These are phyloP conservation scores for Zygosaccharomyces gambellarensis DNA, from an alignment of 805 yeast genomes.

Conservation along the genomic window DNA sequence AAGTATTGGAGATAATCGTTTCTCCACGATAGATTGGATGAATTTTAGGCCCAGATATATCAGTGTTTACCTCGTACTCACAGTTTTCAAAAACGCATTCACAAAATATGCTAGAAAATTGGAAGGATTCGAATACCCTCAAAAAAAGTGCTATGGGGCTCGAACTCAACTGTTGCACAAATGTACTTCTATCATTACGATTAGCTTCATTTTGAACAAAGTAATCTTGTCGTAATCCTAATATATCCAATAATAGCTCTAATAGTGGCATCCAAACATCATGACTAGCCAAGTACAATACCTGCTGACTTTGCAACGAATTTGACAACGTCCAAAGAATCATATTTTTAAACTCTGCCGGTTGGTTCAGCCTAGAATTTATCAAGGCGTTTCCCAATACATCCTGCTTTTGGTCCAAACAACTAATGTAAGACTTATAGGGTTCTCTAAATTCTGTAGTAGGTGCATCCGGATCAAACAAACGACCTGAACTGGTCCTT, in stretches of 20 bases:
- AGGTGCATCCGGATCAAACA: background rate
- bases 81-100: conserved; percentile 22
- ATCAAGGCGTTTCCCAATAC: conserved; percentile 22
- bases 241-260: conserved; percentile 19
- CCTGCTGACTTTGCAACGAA: conserved; percentile 16
- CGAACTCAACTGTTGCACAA: conserved; percentile 15
- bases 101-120: conserved; percentile 16
- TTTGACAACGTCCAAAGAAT: conserved; percentile 26
- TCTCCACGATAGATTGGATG: conserved; percentile 24
- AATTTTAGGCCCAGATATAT: conserved; percentile 6
- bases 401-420: conserved; percentile 16
- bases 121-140: conserved; percentile 14
- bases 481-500: conserved; percentile 12
- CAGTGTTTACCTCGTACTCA: conserved; percentile 4
- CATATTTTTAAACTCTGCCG: conserved; percentile 26
- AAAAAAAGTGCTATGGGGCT: conserved; percentile 24
- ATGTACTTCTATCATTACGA: background rate
- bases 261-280: conserved; percentile 29
- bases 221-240: conserved; percentile 26
- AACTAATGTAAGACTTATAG: conserved; percentile 25
- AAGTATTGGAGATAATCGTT: conserved; percentile 14
- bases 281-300: conserved; percentile 16
- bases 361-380: conserved; percentile 17
- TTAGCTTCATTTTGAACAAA: conserved; percentile 19
- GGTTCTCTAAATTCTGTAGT: conserved; percentile 10